Evolutionary conservation across 805 yeast species (phyloP), one percentile per base, ranked within the genome.

Genomic region (Aciculoconidium aculeatum): DNA sequence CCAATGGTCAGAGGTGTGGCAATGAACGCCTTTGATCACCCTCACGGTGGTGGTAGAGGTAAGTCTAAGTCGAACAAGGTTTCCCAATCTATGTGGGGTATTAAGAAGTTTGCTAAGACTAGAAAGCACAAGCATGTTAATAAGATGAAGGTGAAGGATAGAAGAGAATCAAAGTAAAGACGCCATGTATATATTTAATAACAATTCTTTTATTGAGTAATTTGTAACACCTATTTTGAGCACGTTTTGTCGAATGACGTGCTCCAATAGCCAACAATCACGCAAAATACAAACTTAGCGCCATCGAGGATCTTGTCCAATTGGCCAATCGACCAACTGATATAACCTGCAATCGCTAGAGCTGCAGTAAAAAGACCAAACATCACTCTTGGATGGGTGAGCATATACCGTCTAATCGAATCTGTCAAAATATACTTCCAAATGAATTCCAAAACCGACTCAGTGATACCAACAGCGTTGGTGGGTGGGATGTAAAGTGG

Each of bases 31-130:
- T 76, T 79, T 54, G 96, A 92, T 61, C 98, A 92, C 67, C 98
- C 98, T 42, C 88, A 86, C 51, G 98, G 98, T 70, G 98, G 98
- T 80, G 98, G 98, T 65, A 80, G 98, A 72, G 98, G 98, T 75
- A 92, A 92, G 61, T 83, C 95, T 37, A 92, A 92, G 77, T 85
- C 95, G 41, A 88, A 90, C 63, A 90, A 86, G 66, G 72, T 82
- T 36, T 84, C 97, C 11, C 85, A 82, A 68, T 83, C 95, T 32
- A 94, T 94, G 56, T 90, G 97, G 96, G 98, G 98, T 49, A 80
- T 79, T 37, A 90, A 90, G 72, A 94, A 92, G 58, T 81, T 85
- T 33, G 88, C 77, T 67, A 88, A 86, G 75, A 92, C 97, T 10
- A 80, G 98, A 65, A 77, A 80, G 46, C 94, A 94, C 52, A 86